phyloP scores from a whole-genome alignment of 2,329 filamentous ascomycete species.

The Sphaerostilbella broomeana region DNA sequence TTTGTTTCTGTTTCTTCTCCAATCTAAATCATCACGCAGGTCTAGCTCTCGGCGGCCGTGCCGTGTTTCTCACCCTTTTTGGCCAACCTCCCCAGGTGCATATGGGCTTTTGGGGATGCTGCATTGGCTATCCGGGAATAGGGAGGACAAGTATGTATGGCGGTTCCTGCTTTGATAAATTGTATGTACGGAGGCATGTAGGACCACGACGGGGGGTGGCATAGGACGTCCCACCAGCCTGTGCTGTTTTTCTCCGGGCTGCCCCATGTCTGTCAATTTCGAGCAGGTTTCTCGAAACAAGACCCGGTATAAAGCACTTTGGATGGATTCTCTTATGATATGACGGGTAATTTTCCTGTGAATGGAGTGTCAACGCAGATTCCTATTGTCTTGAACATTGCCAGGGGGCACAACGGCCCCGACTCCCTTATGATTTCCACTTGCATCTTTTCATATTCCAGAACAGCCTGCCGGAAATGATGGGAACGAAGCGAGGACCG shows the following conservation, averaged over 20 bases:
- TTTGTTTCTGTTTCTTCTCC: conserved; percentile 3
- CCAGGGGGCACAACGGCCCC: background rate
- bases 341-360: background rate
- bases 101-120: background rate
- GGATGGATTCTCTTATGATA: background rate
- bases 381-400: background rate
- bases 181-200: too few species aligned
- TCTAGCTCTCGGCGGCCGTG: background rate
- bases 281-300: background rate
- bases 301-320: too few species aligned
- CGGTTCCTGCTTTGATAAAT: background rate
- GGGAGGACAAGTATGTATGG: conserved; percentile 6
- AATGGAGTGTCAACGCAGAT: background rate
- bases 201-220: too few species aligned
- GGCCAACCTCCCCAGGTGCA: conserved; percentile 1
- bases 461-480: too few species aligned
- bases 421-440: background rate
- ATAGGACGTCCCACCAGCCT: conserved; percentile 1
- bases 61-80: background rate
- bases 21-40: conserved; percentile 7
- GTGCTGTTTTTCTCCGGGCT: conserved; percentile 6
- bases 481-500: too few species aligned
- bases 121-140: conserved; percentile 1
- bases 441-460: background rate
- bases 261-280: conserved; percentile 5